Evolutionary conservation across 352 stramenopile species (phyloP), one percentile per base, ranked within the genome.

Genomic region (Phytophthora idaei): DNA sequence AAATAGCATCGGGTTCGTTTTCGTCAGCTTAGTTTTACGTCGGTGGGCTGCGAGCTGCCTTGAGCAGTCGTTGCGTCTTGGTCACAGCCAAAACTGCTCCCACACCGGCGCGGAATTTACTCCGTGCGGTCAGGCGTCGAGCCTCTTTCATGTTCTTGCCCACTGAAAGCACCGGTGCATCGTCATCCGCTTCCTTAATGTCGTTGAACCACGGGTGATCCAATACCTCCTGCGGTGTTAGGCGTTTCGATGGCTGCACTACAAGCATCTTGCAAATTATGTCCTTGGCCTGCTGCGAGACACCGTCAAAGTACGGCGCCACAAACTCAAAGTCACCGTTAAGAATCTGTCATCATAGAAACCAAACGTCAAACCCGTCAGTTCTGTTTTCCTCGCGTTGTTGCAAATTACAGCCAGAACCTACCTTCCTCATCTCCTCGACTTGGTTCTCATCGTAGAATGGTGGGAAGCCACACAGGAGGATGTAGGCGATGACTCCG

Each of bases 371-470:
- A 44, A 17, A 28, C 10, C 25, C 27, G 21, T 48, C 11, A 34
- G 21, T 21, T 21, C 21, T 21, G 21, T 51, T 51, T n/a, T 15
- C 45, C 10, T 11, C 32, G 17, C 0, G 4, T 29, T 10, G 14
- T 34, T 12, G 14, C 15, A 51, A 51, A n/a, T 4, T n/a, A 32
- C 14, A 12, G 57, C 2, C 0, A 11, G 2, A 42, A 61, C 47
- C 8, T 36, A 88, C 81, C 64, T 92, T 94, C 27, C 81, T 79
- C 83, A 94, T 93, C 54, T 93, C 84, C 59, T 90, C 81, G 17
- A 91, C 80, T 61, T 92, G 84, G 70, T 95, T 92, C 58, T 98
- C 93, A 56, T 98, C 89, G 80, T 99, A 98, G 76, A 99, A 99
- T 1, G 97, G 97, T 21, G 97, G 97, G 51, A 97, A 98, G 5